Conservation (phyloP, 2,329 filamentous ascomycete species). For the Fusarium ramigenum region DNA sequence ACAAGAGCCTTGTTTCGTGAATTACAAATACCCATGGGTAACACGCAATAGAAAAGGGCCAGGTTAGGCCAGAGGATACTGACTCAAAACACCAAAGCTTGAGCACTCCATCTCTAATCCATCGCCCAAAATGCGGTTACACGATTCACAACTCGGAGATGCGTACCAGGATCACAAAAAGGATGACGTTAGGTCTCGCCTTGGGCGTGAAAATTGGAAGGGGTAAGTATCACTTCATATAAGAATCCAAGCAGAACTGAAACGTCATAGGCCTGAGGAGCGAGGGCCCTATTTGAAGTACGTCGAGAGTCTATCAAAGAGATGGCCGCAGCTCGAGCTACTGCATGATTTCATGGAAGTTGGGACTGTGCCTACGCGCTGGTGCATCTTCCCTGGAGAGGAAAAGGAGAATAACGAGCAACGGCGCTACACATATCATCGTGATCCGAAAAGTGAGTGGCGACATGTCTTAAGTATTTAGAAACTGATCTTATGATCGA, state of each 20-base stretch:
- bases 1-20: neutral
- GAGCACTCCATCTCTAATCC: fast-evolving
- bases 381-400: neutral
- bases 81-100: fast-evolving
- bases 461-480: too few species aligned
- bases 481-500: too few species aligned
- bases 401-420: neutral
- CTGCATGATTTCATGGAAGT: neutral
- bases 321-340: neutral
- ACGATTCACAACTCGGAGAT: neutral
- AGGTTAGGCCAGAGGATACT: fast-evolving
- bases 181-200: fast-evolving
- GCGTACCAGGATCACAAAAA: neutral
- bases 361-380: neutral
- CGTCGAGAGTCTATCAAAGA: neutral
- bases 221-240: fast-evolving
- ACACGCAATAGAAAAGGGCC: fast-evolving
- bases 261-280: fast-evolving
- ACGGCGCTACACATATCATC: neutral
- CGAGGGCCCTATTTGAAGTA: neutral
- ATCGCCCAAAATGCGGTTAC: neutral
- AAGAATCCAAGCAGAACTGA: fast-evolving
- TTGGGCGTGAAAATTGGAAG: neutral
- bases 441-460: too few species aligned
- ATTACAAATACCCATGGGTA: neutral